phyloP scores from a whole-genome alignment of 2,329 filamentous ascomycete genomes.

The Zymoseptoria passerinii region DNA sequence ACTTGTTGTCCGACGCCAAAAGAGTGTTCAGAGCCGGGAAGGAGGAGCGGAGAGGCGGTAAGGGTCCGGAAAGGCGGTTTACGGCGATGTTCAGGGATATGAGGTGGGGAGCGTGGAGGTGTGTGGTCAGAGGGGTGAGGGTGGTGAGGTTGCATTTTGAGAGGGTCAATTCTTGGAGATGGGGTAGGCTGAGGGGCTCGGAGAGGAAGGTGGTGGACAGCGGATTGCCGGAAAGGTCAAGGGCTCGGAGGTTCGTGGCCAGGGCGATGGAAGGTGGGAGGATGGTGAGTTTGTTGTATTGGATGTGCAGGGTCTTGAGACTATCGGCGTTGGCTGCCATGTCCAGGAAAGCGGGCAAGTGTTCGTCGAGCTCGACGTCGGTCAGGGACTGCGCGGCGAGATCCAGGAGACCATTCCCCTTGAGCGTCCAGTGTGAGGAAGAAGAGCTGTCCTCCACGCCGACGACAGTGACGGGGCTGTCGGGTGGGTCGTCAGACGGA shows the following conservation, averaged over 20 bases:
- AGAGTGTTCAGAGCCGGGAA: slow-evolving; percentile 67
- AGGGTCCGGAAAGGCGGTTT: slow-evolving; percentile 62
- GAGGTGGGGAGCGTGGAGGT: slow-evolving; percentile 65
- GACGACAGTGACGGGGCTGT: slow-evolving; percentile 20
- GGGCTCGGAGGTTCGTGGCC: slow-evolving; percentile 53
- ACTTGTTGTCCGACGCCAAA: slow-evolving; percentile 69
- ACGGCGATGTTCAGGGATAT: slow-evolving; percentile 71
- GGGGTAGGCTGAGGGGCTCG: slow-evolving; percentile 51
- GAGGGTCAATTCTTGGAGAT: slow-evolving; percentile 69
- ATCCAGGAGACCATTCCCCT: slow-evolving; percentile 33
- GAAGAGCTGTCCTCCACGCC: slow-evolving; percentile 8
- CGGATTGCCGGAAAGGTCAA: slow-evolving; percentile 37
- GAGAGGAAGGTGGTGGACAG: slow-evolving; percentile 56
- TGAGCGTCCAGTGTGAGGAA: slow-evolving; percentile 21
- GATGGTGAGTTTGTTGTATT: slow-evolving; percentile 64
- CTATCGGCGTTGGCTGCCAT: slow-evolving; percentile 31
- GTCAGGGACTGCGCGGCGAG: slow-evolving; percentile 32
- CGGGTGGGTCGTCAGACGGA: slow-evolving; percentile 33
- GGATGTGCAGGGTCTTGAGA: slow-evolving; percentile 55
- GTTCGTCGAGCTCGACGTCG: slow-evolving; percentile 31
- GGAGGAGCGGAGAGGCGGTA: slow-evolving; percentile 57
- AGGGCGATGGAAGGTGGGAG: slow-evolving; percentile 66
- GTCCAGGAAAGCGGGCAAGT: slow-evolving; percentile 35
- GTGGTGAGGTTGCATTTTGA: slow-evolving; percentile 64
- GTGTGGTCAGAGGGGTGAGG: slow-evolving; percentile 55